Evolutionary conservation across 75 land plant species (phyloP).

Genomic region (Chamaecyparis obtusa): DNA sequence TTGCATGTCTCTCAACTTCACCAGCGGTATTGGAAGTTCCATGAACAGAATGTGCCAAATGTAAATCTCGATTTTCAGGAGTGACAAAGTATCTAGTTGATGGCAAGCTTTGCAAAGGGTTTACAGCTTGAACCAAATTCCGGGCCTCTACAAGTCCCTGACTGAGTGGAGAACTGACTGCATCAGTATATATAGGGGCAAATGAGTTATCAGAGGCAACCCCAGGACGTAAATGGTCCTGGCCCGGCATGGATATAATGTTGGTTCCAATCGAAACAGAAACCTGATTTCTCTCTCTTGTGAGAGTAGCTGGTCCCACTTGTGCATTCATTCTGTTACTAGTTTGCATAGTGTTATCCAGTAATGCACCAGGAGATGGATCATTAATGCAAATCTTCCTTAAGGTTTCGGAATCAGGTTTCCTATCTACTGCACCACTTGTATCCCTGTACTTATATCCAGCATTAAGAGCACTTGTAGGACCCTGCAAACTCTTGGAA

Average conservation of each 20-base stretch:
- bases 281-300: slow-evolving; percentile 11
- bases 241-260: background rate
- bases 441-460: background rate
- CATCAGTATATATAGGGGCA: slow-evolving; percentile 29
- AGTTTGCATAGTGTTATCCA: background rate
- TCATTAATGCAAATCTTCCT: slow-evolving; percentile 15
- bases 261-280: background rate
- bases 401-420: slow-evolving; percentile 26
- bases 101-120: slow-evolving; percentile 13
- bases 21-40: slow-evolving; percentile 17
- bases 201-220: slow-evolving; percentile 5
- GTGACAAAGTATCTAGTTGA: background rate
- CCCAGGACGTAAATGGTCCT: slow-evolving; percentile 16
- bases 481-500: slow-evolving; percentile 1
- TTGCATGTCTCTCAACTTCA: slow-evolving; percentile 28
- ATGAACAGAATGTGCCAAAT: slow-evolving; percentile 16
- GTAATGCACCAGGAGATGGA: background rate
- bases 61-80: slow-evolving; percentile 17
- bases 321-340: slow-evolving; percentile 4
- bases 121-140: slow-evolving; percentile 11
- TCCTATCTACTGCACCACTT: slow-evolving; percentile 33
- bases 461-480: background rate
- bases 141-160: slow-evolving; percentile 15
- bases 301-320: slow-evolving; percentile 13
- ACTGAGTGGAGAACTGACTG: slow-evolving; percentile 22